Percentiles rank a stretch among this genome's conserved stretches.
phyloP scores from a whole-genome alignment of 2,329 filamentous ascomycete genomes.

The Cercospora sojina region DNA sequence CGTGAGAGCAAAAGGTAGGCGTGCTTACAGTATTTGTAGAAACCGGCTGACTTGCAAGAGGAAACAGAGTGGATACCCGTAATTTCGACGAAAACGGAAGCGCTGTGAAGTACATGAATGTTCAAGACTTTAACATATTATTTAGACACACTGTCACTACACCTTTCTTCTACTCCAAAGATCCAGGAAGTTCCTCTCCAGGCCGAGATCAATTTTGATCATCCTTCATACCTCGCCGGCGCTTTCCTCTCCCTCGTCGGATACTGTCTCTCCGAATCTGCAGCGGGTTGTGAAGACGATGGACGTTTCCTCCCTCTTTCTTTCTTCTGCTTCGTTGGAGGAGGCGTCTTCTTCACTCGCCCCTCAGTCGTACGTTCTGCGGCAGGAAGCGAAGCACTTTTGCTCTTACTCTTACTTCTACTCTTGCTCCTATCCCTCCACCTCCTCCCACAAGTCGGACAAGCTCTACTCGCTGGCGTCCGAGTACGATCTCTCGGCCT shows the following conservation, averaged over 20 bases:
- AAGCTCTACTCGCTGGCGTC: conserved; percentile 10
- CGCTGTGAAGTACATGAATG: too few species aligned
- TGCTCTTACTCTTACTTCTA: neutral
- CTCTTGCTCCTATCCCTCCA: conserved; percentile 15
- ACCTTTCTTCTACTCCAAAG: neutral
- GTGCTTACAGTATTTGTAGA: too few species aligned
- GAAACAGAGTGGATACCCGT: too few species aligned
- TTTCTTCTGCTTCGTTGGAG: neutral
- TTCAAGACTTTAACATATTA: neutral
- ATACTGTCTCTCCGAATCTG: neutral
- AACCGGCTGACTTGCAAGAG: too few species aligned
- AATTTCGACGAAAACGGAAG: too few species aligned
- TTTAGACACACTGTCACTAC: neutral
- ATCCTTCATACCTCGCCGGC: neutral
- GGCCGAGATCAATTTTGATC: neutral
- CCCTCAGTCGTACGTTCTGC: neutral
- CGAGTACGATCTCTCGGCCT: conserved; percentile 10
- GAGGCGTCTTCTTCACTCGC: neutral
- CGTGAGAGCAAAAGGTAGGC: neutral
- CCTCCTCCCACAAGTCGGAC: conserved; percentile 19
- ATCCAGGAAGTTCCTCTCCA: neutral
- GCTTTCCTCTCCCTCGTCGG: neutral
- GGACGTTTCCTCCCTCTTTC: neutral
- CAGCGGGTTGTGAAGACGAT: neutral
- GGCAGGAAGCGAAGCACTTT: neutral